phyloP scores from a whole-genome alignment of 169 alveolate genomes.

The Miamiensis avidus region DNA sequence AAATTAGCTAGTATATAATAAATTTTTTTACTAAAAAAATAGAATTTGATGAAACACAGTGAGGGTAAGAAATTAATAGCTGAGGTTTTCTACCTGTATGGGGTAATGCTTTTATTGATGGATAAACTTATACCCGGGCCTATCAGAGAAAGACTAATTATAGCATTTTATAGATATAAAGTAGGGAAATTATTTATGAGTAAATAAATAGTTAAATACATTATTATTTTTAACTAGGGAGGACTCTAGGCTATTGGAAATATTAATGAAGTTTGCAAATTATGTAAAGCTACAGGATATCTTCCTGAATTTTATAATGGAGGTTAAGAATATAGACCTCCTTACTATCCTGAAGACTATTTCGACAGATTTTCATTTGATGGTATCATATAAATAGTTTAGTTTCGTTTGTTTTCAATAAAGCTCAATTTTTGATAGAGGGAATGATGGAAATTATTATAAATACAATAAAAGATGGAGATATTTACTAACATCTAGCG shows the following conservation, averaged over 20 bases:
- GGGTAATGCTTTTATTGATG: slow-evolving; percentile 75
- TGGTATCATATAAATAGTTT: neutral
- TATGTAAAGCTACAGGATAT: slow-evolving; percentile 70
- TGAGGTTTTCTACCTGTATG: slow-evolving; percentile 76
- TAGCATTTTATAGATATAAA: slow-evolving; percentile 77
- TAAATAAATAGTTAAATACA: too few relatives aligned
- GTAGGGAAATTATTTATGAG: neutral
- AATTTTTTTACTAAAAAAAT: neutral
- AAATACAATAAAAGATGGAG: slow-evolving; percentile 72
- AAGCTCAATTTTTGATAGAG: slow-evolving; percentile 16
- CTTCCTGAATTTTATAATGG: slow-evolving; percentile 48
- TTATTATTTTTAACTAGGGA: neutral
- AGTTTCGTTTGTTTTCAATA: neutral
- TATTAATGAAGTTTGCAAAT: slow-evolving; percentile 69
- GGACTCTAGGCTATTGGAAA: slow-evolving; percentile 71
- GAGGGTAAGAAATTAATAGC: slow-evolving; percentile 75
- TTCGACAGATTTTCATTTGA: slow-evolving; percentile 64
- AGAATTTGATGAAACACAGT: slow-evolving; percentile 59
- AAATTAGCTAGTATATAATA: neutral
- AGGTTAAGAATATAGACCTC: slow-evolving; percentile 61
- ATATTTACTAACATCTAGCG: slow-evolving; percentile 71
- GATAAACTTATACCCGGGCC: slow-evolving; percentile 81
- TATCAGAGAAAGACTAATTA: slow-evolving; percentile 78
- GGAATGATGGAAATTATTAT: slow-evolving; percentile 60
- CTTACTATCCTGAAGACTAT: slow-evolving; percentile 74